These are phyloP conservation scores for Pseudonectria foliicola DNA, from an alignment of 2,329 filamentous ascomycete species.

Conservation along the genomic window DNA sequence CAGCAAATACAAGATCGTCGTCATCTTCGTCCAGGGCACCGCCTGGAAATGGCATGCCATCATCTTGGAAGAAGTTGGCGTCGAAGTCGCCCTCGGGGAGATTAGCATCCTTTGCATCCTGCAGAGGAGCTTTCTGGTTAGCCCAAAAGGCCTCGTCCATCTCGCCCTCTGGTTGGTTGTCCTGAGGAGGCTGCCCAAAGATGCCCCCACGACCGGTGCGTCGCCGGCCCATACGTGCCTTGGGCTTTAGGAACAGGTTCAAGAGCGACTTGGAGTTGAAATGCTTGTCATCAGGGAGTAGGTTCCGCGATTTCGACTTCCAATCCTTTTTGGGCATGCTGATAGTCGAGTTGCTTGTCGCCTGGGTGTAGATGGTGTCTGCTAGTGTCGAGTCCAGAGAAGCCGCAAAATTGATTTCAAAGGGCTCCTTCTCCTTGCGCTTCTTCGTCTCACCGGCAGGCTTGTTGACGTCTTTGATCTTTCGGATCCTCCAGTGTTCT, in stretches of 20 bases:
- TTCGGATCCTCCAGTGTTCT: constrained; percentile 96
- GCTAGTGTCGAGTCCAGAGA: constrained; percentile 64
- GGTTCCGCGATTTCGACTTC: constrained; percentile 87
- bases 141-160: constrained; percentile 98
- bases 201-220: constrained; percentile 39
- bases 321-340: constrained; percentile 88
- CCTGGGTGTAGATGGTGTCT: constrained; percentile 74
- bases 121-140: constrained; percentile 51
- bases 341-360: constrained; percentile 72
- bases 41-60: constrained; percentile 62
- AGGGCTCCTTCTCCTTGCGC: constrained; percentile 92
- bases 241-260: constrained; percentile 89
- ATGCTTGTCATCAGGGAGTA: constrained; percentile 95
- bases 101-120: constrained; percentile 45
- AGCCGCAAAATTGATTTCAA: constrained; percentile 83
- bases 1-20: constrained; percentile 68
- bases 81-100: constrained; percentile 76
- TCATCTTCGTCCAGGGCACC: constrained; percentile 55
- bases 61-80: constrained; percentile 95
- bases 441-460: constrained; percentile 52
- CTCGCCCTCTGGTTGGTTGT: constrained; percentile 59
- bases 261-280: constrained; percentile 92
- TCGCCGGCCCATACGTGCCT: constrained; percentile 69
- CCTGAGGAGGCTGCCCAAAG: constrained; percentile 36
- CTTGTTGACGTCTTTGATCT: constrained; percentile 75